Evolutionary conservation across 2,329 filamentous ascomycete genomes (phyloP).

Genomic region (Botryotinia globosa): DNA sequence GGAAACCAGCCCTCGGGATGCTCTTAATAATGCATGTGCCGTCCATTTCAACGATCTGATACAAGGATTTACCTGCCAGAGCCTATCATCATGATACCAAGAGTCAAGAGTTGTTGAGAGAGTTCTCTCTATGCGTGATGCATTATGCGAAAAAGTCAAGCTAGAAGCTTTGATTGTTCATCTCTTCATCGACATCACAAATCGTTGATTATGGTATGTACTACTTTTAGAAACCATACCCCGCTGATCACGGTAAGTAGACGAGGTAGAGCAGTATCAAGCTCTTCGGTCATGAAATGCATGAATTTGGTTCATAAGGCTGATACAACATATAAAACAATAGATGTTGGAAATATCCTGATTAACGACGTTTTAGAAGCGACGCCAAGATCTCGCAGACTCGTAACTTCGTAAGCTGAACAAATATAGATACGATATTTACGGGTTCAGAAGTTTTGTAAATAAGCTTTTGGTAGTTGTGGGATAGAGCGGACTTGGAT

Average conservation of each 20-base stretch:
- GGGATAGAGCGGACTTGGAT: not conserved
- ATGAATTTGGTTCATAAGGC: conserved; percentile 16
- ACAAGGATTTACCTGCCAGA: conserved; percentile 15
- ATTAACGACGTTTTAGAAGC: not conserved
- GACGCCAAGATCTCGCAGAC: not conserved
- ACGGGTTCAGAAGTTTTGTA: not conserved
- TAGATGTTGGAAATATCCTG: conserved; percentile 12
- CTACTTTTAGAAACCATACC: conserved; percentile 9
- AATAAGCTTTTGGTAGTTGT: not conserved
- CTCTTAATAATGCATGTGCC: not conserved
- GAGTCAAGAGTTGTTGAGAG: not conserved
- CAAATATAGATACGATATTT: conserved; percentile 5
- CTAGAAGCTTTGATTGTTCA: conserved; percentile 8
- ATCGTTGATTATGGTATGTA: not conserved
- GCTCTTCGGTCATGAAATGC: not conserved
- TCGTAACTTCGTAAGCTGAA: not conserved
- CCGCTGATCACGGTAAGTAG: not conserved
- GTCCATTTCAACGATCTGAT: conserved; percentile 14
- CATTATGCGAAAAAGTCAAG: conserved; percentile 4
- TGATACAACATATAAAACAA: conserved; percentile 19
- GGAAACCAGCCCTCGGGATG: not conserved
- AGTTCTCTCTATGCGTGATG: not conserved
- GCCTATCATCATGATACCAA: not conserved
- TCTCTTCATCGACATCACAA: conserved; percentile 15
- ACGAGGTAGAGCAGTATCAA: not conserved